A percentile compares a stretch with the other conserved stretches of the same genome.
Evolutionary conservation across 2,329 filamentous ascomycete genomes (phyloP).

Genomic region (Trichoderma sp.): DNA sequence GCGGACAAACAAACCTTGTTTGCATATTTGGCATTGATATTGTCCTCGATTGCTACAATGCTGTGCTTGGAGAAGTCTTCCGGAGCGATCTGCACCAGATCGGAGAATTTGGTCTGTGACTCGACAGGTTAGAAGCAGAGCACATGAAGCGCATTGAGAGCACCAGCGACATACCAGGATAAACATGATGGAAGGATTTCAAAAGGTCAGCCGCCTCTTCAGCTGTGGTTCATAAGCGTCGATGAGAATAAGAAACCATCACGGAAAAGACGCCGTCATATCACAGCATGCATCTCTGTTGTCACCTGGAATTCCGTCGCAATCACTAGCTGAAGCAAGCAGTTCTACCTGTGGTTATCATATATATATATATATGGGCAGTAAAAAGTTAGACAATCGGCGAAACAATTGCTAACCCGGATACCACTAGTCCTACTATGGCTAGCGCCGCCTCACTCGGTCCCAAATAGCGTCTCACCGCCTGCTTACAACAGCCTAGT

Average conservation of each 20-base stretch:
- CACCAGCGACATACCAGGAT: slow-evolving; percentile 15
- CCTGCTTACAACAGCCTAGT: not conserved
- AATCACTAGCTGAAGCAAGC: not conserved
- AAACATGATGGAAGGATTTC: slow-evolving; percentile 6
- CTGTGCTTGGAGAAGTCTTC: slow-evolving; percentile 84
- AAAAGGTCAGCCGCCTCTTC: not conserved
- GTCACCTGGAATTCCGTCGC: not conserved
- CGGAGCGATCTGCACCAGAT: slow-evolving; percentile 89
- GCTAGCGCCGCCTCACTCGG: not conserved
- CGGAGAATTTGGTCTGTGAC: slow-evolving; percentile 80
- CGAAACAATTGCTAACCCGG: not conserved
- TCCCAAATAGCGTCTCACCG: not conserved
- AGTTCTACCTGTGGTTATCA: not conserved
- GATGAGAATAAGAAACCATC: not conserved
- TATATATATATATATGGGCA: not conserved
- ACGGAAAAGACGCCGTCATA: not conserved
- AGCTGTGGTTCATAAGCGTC: not conserved
- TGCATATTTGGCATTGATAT: slow-evolving; percentile 94
- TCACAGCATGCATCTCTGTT: not conserved
- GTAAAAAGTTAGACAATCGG: slow-evolving; percentile 3
- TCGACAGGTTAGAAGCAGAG: slow-evolving; percentile 13
- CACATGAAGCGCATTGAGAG: not conserved
- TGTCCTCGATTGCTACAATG: slow-evolving; percentile 84
- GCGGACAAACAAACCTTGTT: slow-evolving; percentile 64
- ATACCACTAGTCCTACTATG: not conserved